A percentile compares a stretch with the other conserved stretches of the same genome.
These are phyloP conservation scores for Penicillium coprophilum DNA, from an alignment of 495 filamentous ascomycete genomes.

Conservation along the genomic window DNA sequence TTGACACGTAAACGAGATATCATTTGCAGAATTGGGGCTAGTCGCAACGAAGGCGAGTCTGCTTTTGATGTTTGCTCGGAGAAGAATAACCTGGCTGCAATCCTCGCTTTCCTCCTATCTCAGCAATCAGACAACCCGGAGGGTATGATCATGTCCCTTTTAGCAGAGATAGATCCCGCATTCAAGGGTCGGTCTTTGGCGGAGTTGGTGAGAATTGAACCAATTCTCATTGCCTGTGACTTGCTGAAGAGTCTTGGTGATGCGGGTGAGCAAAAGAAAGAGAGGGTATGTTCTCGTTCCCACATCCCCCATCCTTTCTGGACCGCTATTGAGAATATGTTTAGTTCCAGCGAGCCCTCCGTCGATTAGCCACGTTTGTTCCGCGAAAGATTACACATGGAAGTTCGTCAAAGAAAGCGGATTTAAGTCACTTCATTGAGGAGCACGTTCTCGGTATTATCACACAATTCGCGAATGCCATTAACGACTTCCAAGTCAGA, in stretches of 20 bases:
- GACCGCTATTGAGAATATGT: background rate
- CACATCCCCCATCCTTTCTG: background rate
- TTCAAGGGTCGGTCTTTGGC: constrained; percentile 65
- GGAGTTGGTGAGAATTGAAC: constrained; percentile 71
- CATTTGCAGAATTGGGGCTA: constrained; percentile 75
- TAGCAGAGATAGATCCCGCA: constrained; percentile 63
- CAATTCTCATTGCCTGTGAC: constrained; percentile 71
- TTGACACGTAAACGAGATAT: constrained; percentile 73
- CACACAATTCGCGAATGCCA: constrained; percentile 72
- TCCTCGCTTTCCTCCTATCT: constrained; percentile 73
- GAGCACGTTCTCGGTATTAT: constrained; percentile 86
- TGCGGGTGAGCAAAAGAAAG: constrained; percentile 58
- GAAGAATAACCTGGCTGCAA: constrained; percentile 70
- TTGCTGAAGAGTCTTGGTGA: constrained; percentile 81
- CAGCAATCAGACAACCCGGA: constrained; percentile 69
- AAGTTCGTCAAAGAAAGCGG: constrained; percentile 49
- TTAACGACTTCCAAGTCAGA: constrained; percentile 66
- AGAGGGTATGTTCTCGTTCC: constrained; percentile 45
- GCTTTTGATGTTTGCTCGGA: constrained; percentile 60
- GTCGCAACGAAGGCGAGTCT: constrained; percentile 59
- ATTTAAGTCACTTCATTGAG: constrained; percentile 76
- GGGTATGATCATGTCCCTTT: constrained; percentile 62
- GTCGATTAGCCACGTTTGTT: constrained; percentile 64
- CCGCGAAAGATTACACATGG: constrained; percentile 53
- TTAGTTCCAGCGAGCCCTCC: constrained; percentile 60